Evolutionary conservation across 2,329 filamentous ascomycete species (phyloP), one percentile per base, ranked within the genome.

Genomic region (Penicillium paneum): DNA sequence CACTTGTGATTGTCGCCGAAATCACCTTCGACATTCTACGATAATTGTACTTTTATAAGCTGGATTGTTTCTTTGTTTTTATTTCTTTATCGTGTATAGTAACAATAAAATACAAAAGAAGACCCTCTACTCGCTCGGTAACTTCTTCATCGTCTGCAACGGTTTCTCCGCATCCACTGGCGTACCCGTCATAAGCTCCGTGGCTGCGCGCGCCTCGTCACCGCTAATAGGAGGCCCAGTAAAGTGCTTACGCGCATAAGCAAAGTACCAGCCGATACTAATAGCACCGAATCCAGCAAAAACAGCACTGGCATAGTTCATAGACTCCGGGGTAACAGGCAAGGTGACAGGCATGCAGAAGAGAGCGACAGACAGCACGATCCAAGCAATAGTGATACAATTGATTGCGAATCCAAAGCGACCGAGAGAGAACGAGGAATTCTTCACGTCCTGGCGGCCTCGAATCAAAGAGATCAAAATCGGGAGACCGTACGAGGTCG

Each of bases 341-440:
- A 87, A 68, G 3, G 81, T 79, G 6, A 83, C 80, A 2, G 85
- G 89, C 86, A 92, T 89, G 68, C 87, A 91, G 76, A 91, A 92
- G 41, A 92, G 75, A 52, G 89, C 81, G 15, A 90, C 80, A 1
- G 87, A 82, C 17, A 92, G 77, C 31, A 77, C 71, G 54, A 91
- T 90, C 88, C 88, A 92, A 36, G 76, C 72, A n/a, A 91, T 71
- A 48, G 85, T 88, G 40, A 85, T 72, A 32, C 82, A 70, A 67
- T 92, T 92, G 69, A 91, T 87, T 5, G 78, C 67, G 65, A 80
- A 83, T 0, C 89, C 89, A 60, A 90, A 86, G 42, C 74, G 79
- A 5, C 89, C 88, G 0, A 92, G 81, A 0, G 86, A 86, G 67
- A 82, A 92, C 0, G 82, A 79, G 0, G 87, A 89, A 62, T 85